These are phyloP conservation scores for Bryum argenteum DNA, from an alignment of 225 moss, liverwort and hornwort species.

Conservation along the genomic window DNA sequence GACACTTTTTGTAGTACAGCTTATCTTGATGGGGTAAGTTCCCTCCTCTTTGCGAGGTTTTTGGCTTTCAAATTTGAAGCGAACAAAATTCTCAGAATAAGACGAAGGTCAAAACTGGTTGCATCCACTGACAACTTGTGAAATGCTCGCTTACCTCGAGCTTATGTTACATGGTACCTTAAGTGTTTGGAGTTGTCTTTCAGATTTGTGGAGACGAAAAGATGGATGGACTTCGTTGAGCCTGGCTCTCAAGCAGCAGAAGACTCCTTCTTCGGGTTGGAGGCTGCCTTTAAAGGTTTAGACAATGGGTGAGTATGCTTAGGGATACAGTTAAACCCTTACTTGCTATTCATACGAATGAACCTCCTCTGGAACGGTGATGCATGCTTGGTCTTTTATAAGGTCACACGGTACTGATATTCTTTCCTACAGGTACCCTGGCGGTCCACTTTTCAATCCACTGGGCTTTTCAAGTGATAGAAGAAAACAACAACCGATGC, in stretches of 20 bases:
- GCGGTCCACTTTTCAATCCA: constrained; percentile 65
- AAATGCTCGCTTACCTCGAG: constrained; percentile 2
- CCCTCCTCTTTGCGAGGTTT: not conserved
- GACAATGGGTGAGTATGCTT: constrained; percentile 48
- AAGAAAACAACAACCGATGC: constrained; percentile 36
- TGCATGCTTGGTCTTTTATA: constrained; percentile 4
- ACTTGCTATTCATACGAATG: not conserved
- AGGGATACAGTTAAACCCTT: constrained; percentile 1
- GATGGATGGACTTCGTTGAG: constrained; percentile 61
- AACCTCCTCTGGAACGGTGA: constrained; percentile 10
- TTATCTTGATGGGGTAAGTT: constrained; percentile 63
- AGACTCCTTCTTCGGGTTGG: constrained; percentile 59
- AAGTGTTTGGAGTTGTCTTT: constrained; percentile 10
- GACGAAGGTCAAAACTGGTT: not conserved
- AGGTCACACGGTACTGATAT: not conserved
- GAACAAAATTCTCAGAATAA: not conserved
- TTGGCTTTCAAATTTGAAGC: not conserved
- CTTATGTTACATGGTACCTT: not conserved
- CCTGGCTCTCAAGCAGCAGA: constrained; percentile 72
- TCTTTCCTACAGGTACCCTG: constrained; percentile 54
- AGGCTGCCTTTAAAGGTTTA: constrained; percentile 55
- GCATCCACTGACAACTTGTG: constrained; percentile 11
- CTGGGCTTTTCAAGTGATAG: constrained; percentile 46
- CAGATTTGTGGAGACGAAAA: constrained; percentile 65
- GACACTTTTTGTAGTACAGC: constrained; percentile 63